Base-by-base conservation (phyloP, 2,329 filamentous ascomycete species). In the Thielaviopsis cerberus region DNA sequence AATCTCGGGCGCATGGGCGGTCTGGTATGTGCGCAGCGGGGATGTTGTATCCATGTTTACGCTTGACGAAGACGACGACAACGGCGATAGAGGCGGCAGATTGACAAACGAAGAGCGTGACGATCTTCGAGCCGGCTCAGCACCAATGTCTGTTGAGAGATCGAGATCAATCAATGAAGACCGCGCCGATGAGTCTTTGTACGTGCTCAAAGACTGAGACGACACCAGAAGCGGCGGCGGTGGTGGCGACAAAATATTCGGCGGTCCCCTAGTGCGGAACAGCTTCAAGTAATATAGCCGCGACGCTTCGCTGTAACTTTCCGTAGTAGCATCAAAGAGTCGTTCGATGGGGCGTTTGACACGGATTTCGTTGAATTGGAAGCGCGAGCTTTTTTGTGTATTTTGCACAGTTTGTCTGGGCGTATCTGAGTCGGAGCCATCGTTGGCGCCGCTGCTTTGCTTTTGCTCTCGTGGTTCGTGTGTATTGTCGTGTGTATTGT, bases 131-230 rank as follows among this genome's bases (percentile, higher is more conserved):
- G 17, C 20, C 27, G 48, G n/a, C 6, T 51, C 27, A 11, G 17
- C 41, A 13, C 54, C 34, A 10, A 61, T 58, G 51, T 75, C 72
- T 6, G 83, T 69, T 20, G 79, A 82, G 1, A 74, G 77, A 61
- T 83, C 81, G 7, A 84, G 73, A 63, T 84, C 81, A 59, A 84
- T 85, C 20, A 83, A 72, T 0, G 80, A 82, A 64, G 83, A 80
- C 57, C 78, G 71, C 64, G 67, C 73, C 20, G 75, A 64, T 66
- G 71, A 51, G 13, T 77, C 78, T 63, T 81, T 74, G 60, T 83
- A 74, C 25, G 80, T 72, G 1, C 83, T 67, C 0, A 80, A 80
- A 7, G 84, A 71, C 64, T 83, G 80, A 0, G 79, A 81, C 25
- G 70, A 70, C 10, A 54, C 51, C 1, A 58, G 60, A 7, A 57